Conservation (phyloP, 345 rosid genomes). For the Cardamine occulta region DNA sequence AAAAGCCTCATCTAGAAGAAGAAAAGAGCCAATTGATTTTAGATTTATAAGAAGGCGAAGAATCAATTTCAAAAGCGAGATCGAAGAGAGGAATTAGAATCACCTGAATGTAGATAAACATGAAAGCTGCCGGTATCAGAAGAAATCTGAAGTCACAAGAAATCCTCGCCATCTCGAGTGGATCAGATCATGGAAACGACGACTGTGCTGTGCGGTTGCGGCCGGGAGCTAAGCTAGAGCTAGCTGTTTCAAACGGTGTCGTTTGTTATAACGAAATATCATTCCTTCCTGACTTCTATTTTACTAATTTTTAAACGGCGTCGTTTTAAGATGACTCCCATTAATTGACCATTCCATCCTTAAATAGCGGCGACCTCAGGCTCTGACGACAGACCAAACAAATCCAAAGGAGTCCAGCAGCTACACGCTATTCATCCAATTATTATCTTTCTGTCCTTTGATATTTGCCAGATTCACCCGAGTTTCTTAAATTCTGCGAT, state of each 20-base stretch:
- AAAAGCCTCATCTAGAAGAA: slow-evolving; percentile 71
- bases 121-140: slow-evolving; percentile 72
- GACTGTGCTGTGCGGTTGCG: neutral
- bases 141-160: slow-evolving; percentile 77
- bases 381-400: neutral
- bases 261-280: neutral
- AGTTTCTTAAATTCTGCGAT: neutral
- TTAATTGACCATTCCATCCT: neutral
- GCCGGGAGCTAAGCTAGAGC: slow-evolving; percentile 1
- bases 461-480: neutral
- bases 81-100: neutral
- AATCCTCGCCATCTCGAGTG: slow-evolving; percentile 45
- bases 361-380: neutral
- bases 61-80: neutral
- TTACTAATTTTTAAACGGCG: neutral
- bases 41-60: neutral
- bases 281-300: neutral
- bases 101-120: slow-evolving; percentile 89
- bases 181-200: neutral
- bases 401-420: neutral
- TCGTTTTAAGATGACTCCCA: neutral
- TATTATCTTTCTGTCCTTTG: slow-evolving; percentile 11
- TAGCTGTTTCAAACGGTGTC: slow-evolving; percentile 16
- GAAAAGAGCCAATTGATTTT: neutral
- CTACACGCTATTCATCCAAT: slow-evolving; percentile 33